Conservation (phyloP, 2,329 filamentous ascomycete species). For the Penicillium sp. region DNA sequence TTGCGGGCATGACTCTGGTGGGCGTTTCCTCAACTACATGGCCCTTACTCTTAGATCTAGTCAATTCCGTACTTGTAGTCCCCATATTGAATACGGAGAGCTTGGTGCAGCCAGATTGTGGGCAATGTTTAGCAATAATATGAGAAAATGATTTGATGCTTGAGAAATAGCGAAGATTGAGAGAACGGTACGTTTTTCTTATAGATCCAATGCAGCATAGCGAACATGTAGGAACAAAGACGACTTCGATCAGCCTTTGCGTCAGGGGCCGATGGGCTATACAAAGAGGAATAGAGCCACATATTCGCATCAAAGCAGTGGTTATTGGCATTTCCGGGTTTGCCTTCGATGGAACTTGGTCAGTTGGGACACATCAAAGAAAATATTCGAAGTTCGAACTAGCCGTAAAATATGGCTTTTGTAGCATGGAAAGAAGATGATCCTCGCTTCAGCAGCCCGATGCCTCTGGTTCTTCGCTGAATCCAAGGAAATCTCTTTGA, state of each 20-base stretch:
- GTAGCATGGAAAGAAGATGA: background rate
- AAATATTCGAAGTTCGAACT: background rate
- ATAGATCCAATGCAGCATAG: background rate
- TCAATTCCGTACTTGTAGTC: background rate
- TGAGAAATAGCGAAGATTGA: background rate
- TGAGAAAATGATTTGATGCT: background rate
- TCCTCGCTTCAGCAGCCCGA: background rate
- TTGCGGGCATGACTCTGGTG: background rate
- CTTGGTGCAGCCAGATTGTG: background rate
- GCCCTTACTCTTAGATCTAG: background rate
- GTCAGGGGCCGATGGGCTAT: too few species aligned
- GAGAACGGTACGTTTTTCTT: background rate
- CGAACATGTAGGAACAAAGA: background rate
- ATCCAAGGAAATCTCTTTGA: background rate
- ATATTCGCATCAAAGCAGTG: background rate
- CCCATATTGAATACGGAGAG: background rate
- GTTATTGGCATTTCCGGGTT: background rate
- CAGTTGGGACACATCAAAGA: background rate
- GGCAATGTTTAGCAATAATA: background rate
- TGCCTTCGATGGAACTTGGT: background rate
- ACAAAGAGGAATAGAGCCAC: background rate
- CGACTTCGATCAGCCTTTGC: background rate
- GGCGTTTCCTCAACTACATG: background rate
- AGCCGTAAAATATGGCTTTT: background rate
- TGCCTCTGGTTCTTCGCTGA: background rate